Base-by-base conservation (phyloP, 2,329 filamentous ascomycete species). In the Truncatella angustata region DNA sequence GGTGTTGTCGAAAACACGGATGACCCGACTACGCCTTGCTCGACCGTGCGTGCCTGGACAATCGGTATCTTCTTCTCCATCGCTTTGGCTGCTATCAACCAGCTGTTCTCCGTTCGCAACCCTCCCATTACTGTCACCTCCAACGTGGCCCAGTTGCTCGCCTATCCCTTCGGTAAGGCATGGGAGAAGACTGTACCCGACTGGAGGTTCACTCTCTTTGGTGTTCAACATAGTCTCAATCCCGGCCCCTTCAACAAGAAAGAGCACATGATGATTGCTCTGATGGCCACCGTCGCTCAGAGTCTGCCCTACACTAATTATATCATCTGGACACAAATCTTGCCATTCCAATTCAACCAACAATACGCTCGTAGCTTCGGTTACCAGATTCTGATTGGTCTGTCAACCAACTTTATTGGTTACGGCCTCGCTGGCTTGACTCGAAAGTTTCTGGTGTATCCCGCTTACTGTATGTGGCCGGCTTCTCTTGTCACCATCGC, bases 271-370 rank as follows among this genome's bases (percentile, higher is more conserved):
- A 64, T 82, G 46, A 77, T 81, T 52, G 71, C 75, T 24, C 79
- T 81, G 63, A 81, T 81, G 78, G 80, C 84, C 50, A 85, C 85
- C 63, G 77, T 77, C 11, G 75, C 75, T n/a, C 71, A 68, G 56
- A 67, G 66, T 18, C 59, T 69, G 7, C 75, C 76, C 0, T 79
- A 79, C 58, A 76, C 75, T 1, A 64, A 73, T 59, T 72, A 73
- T 53, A 74, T 79, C 42, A 68, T 77, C 40, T 77, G 73, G 72
- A 73, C 70, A 1, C 77, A 79, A 62, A 69, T 67, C 23, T 62
- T 78, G 24, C 72, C 71, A 1, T 69, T 71, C 43, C 80, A 72
- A 58, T 79, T 79, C 61, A 71, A 77, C 56, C 75, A 80, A 59
- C 57, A 61, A 0, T 79, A 74, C 51, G 76, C 75, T 3, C 65